Evolutionary conservation across 805 yeast species (phyloP), one percentile per base, ranked within the genome.

Genomic region (Sugiyamaella boreocaroliniensis): DNA sequence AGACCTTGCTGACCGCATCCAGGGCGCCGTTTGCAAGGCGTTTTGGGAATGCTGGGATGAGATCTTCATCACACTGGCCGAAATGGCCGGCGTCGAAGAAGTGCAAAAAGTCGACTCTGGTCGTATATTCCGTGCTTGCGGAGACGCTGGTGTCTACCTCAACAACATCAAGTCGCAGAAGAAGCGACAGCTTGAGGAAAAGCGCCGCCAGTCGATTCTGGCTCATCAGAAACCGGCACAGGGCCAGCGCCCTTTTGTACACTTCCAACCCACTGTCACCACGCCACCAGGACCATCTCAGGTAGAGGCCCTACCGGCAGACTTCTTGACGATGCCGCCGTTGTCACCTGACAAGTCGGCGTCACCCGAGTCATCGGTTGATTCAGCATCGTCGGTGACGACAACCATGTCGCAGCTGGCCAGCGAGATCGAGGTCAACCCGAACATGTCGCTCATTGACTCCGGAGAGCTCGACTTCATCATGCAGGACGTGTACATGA

Each of bases 1-100:
- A 20, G 67, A 63, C 49, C 55, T 63, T 14, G 59, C 61, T 11
- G 64, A 61, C 48, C 52, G 67, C 2, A 52, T 61, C 43, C 67
- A 64, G 49, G 66, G 68, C 26, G 66, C 64, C 19, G 56, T 60
- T 29, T 60, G 65, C 56, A 55, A 54, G 48, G 69, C 67, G 22
- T 66, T 66, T 49, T 66, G 69, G 69, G 67, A 66, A 42, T 53
- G 59, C 48, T 66, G 69, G 69, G 69, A 66, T 49, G 65, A 61
- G 26, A 55, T 64, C 37, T 64, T 61, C 45, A 58, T 62, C 20
- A 56, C 62, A 20, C 57, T 66, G 48, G 63, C 64, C 37, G 64
- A 61, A 22, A 54, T 63, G n/a, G 61, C 60, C 0, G 64, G 68
- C 4, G 53, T 50, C 18, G 58, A 55, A 10, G 60, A 55, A 19